Evolutionary conservation across 768 basidiomycete genomes (phyloP), one percentile per base, ranked within the genome.

Genomic region (Pleurotus sapidus): DNA sequence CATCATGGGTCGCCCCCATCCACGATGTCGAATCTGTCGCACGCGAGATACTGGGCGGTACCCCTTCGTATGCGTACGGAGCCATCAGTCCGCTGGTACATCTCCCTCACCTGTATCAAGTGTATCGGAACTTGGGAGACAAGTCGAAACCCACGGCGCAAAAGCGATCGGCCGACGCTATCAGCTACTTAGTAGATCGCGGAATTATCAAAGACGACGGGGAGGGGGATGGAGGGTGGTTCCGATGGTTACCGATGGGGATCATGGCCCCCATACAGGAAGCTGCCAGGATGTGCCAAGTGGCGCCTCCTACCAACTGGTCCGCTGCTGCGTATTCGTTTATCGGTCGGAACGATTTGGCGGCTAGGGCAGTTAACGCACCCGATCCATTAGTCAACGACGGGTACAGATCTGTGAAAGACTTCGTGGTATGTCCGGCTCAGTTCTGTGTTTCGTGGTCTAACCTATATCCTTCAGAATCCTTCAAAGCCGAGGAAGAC

Each of bases 241-340:
- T 91, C 42, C 75, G 81, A 55, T 70, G 72, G 17, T 68, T 94
- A 15, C 86, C 91, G 1, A 67, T 91, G 9, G 90, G 91, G 0
- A 75, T 91, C 25, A 82, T 87, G 1, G 80, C 87, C 0, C 95
- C 96, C 1, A 72, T 98, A 4, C 75, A 88, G 54, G 97, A 98
- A 68, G 91, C 90, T 1, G 77, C 89, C n/a, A 74, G 93, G 59
- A 86, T 88, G 7, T 93, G 92, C 59, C 94, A 96, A 66, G 70
- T 89, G 5, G 80, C 85, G 0, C 91, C 95, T 2, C 84, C 88
- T 1, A 76, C 79, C 3, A 79, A 86, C 60, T 95, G 93, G 93
- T 79, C 86, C 0, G 60, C 80, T n/a, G 76, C 76, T 11, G 81
- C 84, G 12, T 94, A 92, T 69, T 72, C 77, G 5, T 77, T 89